Conservation (phyloP, 2,329 filamentous ascomycete genomes). For the Chrysosphaeria jannelii region DNA sequence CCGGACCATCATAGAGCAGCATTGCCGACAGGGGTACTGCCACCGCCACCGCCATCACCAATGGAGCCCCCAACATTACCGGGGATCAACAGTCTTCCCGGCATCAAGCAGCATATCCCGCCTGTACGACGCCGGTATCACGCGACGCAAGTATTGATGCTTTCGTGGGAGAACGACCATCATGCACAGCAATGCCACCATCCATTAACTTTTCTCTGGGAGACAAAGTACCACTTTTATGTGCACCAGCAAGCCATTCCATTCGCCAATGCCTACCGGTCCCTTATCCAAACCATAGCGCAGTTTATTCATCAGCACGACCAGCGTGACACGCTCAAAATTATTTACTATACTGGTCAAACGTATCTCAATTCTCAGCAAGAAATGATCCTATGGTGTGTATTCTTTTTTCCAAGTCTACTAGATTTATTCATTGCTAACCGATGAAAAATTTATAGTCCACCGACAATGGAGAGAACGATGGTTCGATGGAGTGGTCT, state of each 20-base stretch:
- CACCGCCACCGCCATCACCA: slow-evolving; percentile 1
- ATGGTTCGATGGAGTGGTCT: slow-evolving; percentile 24
- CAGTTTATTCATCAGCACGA: slow-evolving; percentile 22
- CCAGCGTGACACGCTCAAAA: slow-evolving; percentile 23
- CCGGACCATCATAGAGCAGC: slow-evolving; percentile 21
- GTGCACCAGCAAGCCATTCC: slow-evolving; percentile 20
- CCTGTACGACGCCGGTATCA: slow-evolving; percentile 21
- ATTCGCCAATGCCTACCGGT: slow-evolving; percentile 18
- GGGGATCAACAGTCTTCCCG: no score
- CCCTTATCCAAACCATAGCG: slow-evolving; percentile 19
- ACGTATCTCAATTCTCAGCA: slow-evolving; percentile 22
- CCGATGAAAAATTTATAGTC: slow-evolving; percentile 10
- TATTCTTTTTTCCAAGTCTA: slow-evolving; percentile 2
- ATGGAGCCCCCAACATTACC: not conserved
- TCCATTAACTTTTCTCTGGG: slow-evolving; percentile 19
- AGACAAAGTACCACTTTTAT: slow-evolving; percentile 20
- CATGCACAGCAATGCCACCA: slow-evolving; percentile 12
- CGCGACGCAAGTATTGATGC: slow-evolving; percentile 19
- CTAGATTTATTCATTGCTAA: not conserved
- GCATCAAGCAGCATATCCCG: slow-evolving; percentile 9
- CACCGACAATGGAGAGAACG: slow-evolving; percentile 11
- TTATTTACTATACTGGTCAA: slow-evolving; percentile 25
- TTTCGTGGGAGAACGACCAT: slow-evolving; percentile 24
- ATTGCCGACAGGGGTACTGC: slow-evolving; percentile 3
- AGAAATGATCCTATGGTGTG: slow-evolving; percentile 28